Base-by-base conservation (phyloP, 1,284 basidiomycete species). In the Rhodotorula sp. region DNA sequence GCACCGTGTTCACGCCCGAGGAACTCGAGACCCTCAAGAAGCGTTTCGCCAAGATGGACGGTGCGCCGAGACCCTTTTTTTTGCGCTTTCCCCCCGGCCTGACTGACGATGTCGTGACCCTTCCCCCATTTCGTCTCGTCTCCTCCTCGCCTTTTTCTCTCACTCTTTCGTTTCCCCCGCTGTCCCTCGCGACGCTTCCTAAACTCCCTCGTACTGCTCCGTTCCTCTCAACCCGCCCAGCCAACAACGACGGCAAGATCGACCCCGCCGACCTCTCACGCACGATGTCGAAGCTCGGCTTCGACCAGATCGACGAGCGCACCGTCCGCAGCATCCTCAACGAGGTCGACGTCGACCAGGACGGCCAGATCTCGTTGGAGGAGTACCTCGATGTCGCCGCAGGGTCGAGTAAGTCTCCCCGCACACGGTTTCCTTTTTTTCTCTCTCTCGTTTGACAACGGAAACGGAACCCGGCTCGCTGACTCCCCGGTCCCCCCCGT, bases 371-470 rank as follows among this genome's bases (percentile, higher is more conserved):
- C 53, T 51, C 56, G 72, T 87, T 90, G 76, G 87, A 92, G 76
- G 88, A 89, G 78, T 67, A 71, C 68, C 64, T 73, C 24, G 75
- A 91, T 87, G 86, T 92, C 59, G 92, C 89, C 68, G 90, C 88
- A 4, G 88, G 86, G 81, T 94, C 71, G 92, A 92, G 40, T 44
- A 13, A 44, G 40, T 44, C 16, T 18, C 3, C n/a, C n/a, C n/a
- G n/a, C n/a, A n/a, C n/a, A n/a, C n/a, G n/a, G n/a, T n/a, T n/a
- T n/a, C n/a, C n/a, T n/a, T n/a, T n/a, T n/a, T n/a, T n/a, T n/a
- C n/a, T n/a, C n/a, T n/a, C n/a, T n/a, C n/a, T n/a, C n/a, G n/a
- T n/a, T n/a, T n/a, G n/a, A n/a, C n/a, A n/a, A n/a, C n/a, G n/a
- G n/a, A n/a, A n/a, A n/a, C n/a, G n/a, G n/a, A n/a, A n/a, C n/a